Evolutionary conservation across 148 eudicot genomes (phyloP), one percentile per base, ranked within the genome.

Genomic region (Tetragonia tetragonoides): DNA sequence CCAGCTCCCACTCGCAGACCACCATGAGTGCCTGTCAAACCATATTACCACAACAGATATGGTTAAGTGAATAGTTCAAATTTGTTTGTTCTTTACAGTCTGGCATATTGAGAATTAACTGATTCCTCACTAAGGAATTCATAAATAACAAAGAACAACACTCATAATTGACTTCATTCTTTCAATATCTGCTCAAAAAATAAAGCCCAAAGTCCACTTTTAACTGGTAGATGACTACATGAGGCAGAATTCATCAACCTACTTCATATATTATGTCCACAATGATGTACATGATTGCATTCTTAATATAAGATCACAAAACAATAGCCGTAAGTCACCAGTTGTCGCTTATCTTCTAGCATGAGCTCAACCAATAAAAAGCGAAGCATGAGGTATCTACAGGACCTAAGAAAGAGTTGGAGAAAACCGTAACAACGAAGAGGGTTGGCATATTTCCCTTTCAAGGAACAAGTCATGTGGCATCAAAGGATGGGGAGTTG

Each of bases 1-100:
- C 87, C 75, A 95, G 79, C 80, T 95, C 99, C 99, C 98, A 95
- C 67, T 91, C 92, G 76, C 91, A 90, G 81, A 95, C 98, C 81
- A 91, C 91, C 87, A 91, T 68, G 60, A 95, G 90, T 20, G 98
- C 97, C 99, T 92, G 80, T 70, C 49, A 74, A 17, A 76, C 76
- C 66, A 79, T 69, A 74, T 53, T 57, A 60, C 39, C 61, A 72
- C 37, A 41, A 54, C 21, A 72, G 14, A 28, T 12, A 34, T 56
- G 74, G 75, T 14, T 46, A 80, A 64, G n/a, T 18, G 39, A 78
- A 20, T 28, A 70, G 24, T 47, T 60, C 15, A 49, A 68, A 24
- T 17, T 34, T 10, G 28, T 53, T 8, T 34, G 44, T 24, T 23
- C 37, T 9, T 15, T 1, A 6, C 11, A n/a, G 9, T 28, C 67